These are phyloP conservation scores for Danielia oregonensis DNA, from an alignment of 805 yeast species.

Conservation along the genomic window DNA sequence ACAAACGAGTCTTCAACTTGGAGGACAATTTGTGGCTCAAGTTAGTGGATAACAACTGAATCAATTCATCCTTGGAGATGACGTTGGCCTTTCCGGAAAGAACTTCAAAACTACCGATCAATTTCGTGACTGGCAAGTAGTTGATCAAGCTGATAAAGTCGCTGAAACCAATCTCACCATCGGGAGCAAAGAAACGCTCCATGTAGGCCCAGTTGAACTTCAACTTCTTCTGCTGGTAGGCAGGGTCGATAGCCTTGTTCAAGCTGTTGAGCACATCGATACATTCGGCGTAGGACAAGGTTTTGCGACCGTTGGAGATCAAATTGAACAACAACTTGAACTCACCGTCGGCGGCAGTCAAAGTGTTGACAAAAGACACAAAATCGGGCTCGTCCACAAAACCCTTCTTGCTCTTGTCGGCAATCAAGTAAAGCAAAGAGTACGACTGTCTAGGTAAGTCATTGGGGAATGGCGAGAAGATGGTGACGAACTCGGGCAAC, in stretches of 20 bases:
- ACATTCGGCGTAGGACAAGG: constrained; percentile 32
- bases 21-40: constrained; percentile 40
- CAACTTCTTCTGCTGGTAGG: constrained; percentile 36
- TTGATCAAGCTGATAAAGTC: constrained; percentile 40
- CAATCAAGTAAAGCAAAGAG: constrained; percentile 67
- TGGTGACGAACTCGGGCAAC: constrained; percentile 33
- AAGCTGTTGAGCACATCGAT: constrained; percentile 30
- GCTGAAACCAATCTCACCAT: constrained; percentile 32
- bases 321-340: constrained; percentile 52
- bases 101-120: constrained; percentile 41
- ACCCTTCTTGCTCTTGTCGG: constrained; percentile 73
- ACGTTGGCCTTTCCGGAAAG: constrained; percentile 29
- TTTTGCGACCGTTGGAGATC: constrained; percentile 25
- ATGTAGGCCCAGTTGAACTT: constrained; percentile 44
- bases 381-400: constrained; percentile 68
- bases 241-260: constrained; percentile 39
- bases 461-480: constrained; percentile 39
- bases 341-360: constrained; percentile 39
- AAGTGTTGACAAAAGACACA: constrained; percentile 59
- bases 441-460: constrained; percentile 37
- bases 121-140: constrained; percentile 43
- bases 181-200: constrained; percentile 37
- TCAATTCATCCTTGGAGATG: constrained; percentile 28
- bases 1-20: constrained; percentile 33
- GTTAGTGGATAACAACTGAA: constrained; percentile 31